Conservation (phyloP, 345 rosid species). For the Bruguiera sexangula region DNA sequence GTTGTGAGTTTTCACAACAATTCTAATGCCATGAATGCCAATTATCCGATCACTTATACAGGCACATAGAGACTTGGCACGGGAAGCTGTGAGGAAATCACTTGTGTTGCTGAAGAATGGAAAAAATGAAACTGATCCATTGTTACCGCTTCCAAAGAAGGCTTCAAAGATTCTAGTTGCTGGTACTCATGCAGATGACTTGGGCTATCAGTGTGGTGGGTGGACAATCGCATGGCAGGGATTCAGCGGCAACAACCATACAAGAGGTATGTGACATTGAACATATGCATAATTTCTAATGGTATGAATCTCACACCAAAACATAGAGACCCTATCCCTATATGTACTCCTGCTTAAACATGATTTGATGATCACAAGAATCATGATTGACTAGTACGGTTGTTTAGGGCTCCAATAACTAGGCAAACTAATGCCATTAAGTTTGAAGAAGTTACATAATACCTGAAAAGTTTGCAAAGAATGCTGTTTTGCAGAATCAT, state of each 20-base stretch:
- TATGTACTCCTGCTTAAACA: neutral
- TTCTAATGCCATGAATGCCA: conserved; percentile 3
- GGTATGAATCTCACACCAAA: no score
- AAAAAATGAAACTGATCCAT: conserved; percentile 18
- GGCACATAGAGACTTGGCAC: conserved; percentile 30
- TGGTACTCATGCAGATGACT: conserved; percentile 27
- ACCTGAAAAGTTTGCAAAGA: neutral
- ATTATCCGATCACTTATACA: conserved; percentile 1
- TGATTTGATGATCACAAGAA: neutral
- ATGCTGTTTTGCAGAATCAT: neutral
- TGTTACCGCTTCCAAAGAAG: conserved; percentile 27
- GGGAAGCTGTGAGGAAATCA: conserved; percentile 30
- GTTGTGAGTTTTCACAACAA: neutral
- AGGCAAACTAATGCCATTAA: neutral
- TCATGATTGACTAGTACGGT: neutral
- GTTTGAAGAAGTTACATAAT: neutral
- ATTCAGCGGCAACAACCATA: conserved; percentile 22
- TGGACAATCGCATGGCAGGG: conserved; percentile 32
- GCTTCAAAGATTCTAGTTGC: conserved; percentile 25
- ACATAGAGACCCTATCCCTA: neutral
- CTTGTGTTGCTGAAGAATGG: conserved; percentile 33
- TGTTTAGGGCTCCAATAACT: neutral
- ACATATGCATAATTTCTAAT: neutral
- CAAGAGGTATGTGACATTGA: conserved; percentile 21
- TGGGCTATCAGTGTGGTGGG: conserved; percentile 32